Evolutionary conservation across 2,329 filamentous ascomycete genomes (phyloP).

Genomic region (Ophiostoma ulmi): DNA sequence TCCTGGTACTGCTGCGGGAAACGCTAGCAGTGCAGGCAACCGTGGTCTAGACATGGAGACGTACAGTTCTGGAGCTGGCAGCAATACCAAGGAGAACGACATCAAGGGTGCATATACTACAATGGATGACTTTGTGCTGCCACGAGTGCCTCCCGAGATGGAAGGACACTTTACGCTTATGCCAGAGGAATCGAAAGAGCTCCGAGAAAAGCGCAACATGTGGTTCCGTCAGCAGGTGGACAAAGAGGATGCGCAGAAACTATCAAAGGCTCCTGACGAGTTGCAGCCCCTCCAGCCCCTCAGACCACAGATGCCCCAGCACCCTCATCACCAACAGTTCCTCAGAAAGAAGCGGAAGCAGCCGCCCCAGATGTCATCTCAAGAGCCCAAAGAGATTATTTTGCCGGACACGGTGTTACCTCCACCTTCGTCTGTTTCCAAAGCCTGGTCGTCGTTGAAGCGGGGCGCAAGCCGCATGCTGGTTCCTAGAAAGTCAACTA

Average conservation of each 20-base stretch:
- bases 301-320: constrained; percentile 7
- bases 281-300: not conserved
- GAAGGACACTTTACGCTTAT: constrained; percentile 18
- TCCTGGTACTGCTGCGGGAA: not conserved
- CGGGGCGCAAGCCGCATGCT: constrained; percentile 21
- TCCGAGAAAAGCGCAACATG: constrained; percentile 20
- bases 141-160: constrained; percentile 18
- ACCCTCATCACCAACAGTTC: constrained; percentile 1
- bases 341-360: constrained; percentile 16
- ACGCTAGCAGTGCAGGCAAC: not conserved
- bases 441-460: constrained; percentile 24
- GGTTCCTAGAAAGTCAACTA: constrained; percentile 21
- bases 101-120: not conserved
- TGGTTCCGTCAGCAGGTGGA: constrained; percentile 25
- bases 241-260: constrained; percentile 6
- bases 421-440: constrained; percentile 19
- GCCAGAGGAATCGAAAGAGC: constrained; percentile 17
- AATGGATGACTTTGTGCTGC: constrained; percentile 22
- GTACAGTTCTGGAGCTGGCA: not conserved
- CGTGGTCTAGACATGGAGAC: not conserved
- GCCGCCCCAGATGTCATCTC: not conserved
- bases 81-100: not conserved
- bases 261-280: not conserved
- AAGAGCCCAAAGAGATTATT: constrained; percentile 10
- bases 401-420: constrained; percentile 10